A percentile compares a stretch with the other conserved stretches of the same genome.
phyloP scores from a whole-genome alignment of 306 rosid species.

The Rosa chinensis region DNA sequence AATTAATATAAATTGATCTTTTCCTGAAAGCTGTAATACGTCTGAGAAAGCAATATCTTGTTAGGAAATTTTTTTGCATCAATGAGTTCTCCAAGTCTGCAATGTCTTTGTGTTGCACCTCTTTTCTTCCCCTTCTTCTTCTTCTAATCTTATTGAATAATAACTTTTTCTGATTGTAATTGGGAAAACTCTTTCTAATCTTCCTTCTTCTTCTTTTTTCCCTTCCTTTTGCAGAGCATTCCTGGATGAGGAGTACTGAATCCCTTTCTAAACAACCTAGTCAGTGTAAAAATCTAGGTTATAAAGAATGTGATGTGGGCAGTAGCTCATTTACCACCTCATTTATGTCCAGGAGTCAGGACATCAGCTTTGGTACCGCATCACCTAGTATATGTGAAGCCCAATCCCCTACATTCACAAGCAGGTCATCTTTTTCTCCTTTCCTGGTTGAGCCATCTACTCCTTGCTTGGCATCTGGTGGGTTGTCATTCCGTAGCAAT shows the following conservation, averaged over 20 bases:
- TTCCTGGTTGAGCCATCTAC: slow-evolving; percentile 52
- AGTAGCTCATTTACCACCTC: slow-evolving; percentile 56
- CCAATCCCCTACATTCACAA: slow-evolving; percentile 67
- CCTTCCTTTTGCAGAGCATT: slow-evolving; percentile 51
- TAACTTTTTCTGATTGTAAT: neutral
- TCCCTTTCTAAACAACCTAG: slow-evolving; percentile 36
- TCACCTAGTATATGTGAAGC: slow-evolving; percentile 54
- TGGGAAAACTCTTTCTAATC: neutral
- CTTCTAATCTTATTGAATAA: neutral
- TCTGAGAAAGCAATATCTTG: neutral
- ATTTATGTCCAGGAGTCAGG: slow-evolving; percentile 72
- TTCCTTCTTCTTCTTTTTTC: neutral
- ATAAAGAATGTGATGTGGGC: slow-evolving; percentile 42
- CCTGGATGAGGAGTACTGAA: slow-evolving; percentile 62
- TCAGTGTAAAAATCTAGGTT: slow-evolving; percentile 32
- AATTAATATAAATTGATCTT: neutral
- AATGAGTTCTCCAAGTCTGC: neutral
- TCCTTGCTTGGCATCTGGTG: slow-evolving; percentile 52
- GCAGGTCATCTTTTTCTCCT: slow-evolving; percentile 80
- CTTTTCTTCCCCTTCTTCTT: neutral
- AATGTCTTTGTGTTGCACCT: neutral
- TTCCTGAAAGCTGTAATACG: neutral
- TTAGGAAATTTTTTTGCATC: neutral
- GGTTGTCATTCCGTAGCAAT: slow-evolving; percentile 57
- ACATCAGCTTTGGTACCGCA: slow-evolving; percentile 68